These are phyloP conservation scores for Nasturtium officinale DNA, from an alignment of 345 rosid species.

Conservation along the genomic window DNA sequence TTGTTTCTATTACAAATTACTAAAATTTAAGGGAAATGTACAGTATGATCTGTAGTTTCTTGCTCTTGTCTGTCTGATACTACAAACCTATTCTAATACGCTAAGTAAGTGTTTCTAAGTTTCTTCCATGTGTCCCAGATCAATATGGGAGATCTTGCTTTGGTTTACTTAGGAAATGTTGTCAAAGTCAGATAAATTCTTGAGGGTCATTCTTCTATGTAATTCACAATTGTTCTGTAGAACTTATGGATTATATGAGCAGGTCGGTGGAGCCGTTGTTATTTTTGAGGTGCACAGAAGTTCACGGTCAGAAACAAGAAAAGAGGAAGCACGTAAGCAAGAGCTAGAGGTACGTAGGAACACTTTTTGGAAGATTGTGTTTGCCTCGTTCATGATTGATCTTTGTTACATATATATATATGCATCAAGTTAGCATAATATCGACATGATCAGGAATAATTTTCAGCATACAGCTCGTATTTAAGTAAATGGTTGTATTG, in stretches of 20 bases:
- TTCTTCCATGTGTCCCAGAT: constrained; percentile 8
- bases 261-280: constrained; percentile 85
- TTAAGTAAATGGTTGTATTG: background rate
- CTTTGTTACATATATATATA: background rate
- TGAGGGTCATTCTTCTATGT: constrained; percentile 25
- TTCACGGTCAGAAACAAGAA: constrained; percentile 85
- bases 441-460: background rate
- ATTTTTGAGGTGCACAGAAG: constrained; percentile 90
- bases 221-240: background rate
- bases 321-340: constrained; percentile 72
- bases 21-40: background rate
- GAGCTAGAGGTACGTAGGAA: constrained; percentile 63
- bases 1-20: background rate
- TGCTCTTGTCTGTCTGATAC: constrained; percentile 14
- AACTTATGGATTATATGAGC: constrained; percentile 26
- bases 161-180: constrained; percentile 9
- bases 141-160: constrained; percentile 16
- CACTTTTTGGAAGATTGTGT: background rate
- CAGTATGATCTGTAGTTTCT: background rate
- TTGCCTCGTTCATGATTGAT: background rate
- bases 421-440: background rate
- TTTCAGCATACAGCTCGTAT: background rate
- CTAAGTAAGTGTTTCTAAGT: background rate
- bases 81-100: background rate
- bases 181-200: background rate